Evolutionary conservation across 2,329 filamentous ascomycete genomes (phyloP).

Genomic region (Xylariaceae sp.): DNA sequence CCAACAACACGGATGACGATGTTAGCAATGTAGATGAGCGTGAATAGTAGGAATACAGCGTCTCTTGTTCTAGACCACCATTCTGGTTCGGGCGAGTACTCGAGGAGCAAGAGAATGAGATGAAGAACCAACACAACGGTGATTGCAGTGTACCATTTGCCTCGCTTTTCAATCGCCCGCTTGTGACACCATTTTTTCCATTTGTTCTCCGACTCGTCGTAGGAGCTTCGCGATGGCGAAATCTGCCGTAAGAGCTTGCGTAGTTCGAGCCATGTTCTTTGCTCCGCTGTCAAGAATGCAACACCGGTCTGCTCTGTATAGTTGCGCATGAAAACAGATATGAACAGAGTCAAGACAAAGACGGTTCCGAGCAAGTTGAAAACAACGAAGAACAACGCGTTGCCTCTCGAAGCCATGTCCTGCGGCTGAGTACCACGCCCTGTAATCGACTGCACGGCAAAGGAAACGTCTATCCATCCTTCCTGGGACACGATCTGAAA

Average conservation of each 20-base stretch:
- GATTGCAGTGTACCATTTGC: slow-evolving; percentile 82
- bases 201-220: slow-evolving; percentile 69
- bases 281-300: slow-evolving; percentile 90
- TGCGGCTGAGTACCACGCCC: slow-evolving; percentile 72
- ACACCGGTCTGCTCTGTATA: slow-evolving; percentile 99
- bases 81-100: slow-evolving; percentile 73
- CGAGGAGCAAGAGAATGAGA: slow-evolving; percentile 76
- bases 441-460: slow-evolving; percentile 77
- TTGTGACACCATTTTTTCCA: slow-evolving; percentile 97
- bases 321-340: slow-evolving; percentile 99
- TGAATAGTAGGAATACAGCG: slow-evolving; percentile 76
- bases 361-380: slow-evolving; percentile 97
- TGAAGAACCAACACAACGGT: slow-evolving; percentile 80
- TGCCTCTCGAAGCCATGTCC: slow-evolving; percentile 69
- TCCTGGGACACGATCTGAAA: slow-evolving; percentile 99
- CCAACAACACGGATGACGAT: slow-evolving; percentile 81
- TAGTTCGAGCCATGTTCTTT: slow-evolving; percentile 94
- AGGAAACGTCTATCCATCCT: slow-evolving; percentile 95
- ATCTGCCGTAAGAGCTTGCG: slow-evolving; percentile 90
- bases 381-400: slow-evolving; percentile 89
- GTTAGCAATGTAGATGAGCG: slow-evolving; percentile 78
- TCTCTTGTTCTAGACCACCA: slow-evolving; percentile 73
- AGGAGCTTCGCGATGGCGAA: slow-evolving; percentile 88
- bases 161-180: slow-evolving; percentile 88
- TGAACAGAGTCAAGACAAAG: slow-evolving; percentile 94